These are phyloP conservation scores for Fimicolochytrium jonesii DNA, from an alignment of 192 early-diverging fungal species.

Conservation along the genomic window DNA sequence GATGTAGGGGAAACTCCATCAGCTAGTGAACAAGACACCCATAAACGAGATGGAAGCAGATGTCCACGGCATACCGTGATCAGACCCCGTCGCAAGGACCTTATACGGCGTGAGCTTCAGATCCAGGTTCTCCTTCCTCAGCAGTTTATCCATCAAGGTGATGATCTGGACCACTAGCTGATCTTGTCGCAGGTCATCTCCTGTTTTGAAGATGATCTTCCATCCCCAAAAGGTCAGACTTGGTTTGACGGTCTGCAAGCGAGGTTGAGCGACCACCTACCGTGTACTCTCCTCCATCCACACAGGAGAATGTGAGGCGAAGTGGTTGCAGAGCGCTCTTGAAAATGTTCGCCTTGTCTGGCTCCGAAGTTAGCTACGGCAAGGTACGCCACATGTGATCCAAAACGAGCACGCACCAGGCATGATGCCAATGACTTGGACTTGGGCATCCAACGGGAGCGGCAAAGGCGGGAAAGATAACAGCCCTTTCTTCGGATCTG, in stretches of 20 bases:
- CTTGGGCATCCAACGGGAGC: constrained; percentile 85
- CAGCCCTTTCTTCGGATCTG: constrained; percentile 81
- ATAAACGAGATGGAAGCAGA: background rate
- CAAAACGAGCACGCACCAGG: constrained; percentile 65
- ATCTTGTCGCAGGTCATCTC: constrained; percentile 97
- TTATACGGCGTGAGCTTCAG: constrained; percentile 89
- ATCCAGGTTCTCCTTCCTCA: constrained; percentile 95
- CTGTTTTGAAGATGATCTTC: constrained; percentile 91
- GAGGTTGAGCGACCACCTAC: constrained; percentile 26
- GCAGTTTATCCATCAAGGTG: constrained; percentile 91
- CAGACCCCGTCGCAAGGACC: constrained; percentile 90
- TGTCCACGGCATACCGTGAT: constrained; percentile 65
- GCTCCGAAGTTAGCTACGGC: no score
- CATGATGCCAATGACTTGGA: constrained; percentile 83
- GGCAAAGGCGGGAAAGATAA: constrained; percentile 76
- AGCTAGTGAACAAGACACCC: constrained; percentile 1
- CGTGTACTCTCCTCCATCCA: constrained; percentile 84
- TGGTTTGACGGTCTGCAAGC: background rate
- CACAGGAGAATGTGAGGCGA: constrained; percentile 75
- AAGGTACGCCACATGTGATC: no score
- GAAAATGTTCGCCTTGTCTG: constrained; percentile 82
- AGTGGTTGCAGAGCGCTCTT: constrained; percentile 89
- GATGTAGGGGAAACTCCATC: no score
- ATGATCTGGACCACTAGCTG: constrained; percentile 98
- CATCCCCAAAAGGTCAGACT: background rate